A percentile compares a stretch with the other conserved stretches of the same genome.
These are phyloP conservation scores for Glycine tomentella DNA, from an alignment of 306 rosid species.

Conservation along the genomic window DNA sequence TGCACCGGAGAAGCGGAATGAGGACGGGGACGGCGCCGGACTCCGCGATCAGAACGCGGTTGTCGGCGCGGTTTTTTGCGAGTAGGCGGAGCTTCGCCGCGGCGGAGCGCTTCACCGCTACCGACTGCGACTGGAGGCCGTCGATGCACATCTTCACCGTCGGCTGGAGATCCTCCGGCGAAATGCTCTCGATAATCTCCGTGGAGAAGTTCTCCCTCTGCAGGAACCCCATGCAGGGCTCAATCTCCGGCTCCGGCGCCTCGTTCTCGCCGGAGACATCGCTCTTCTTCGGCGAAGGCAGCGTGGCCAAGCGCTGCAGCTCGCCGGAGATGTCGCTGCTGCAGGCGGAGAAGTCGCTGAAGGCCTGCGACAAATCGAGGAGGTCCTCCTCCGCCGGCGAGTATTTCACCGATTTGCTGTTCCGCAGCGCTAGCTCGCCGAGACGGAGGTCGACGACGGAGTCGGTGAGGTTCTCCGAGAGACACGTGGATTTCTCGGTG, in stretches of 20 bases:
- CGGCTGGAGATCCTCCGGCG: conserved; percentile 99
- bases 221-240: conserved; percentile 88
- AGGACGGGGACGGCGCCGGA: conserved; percentile 90
- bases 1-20: conserved; percentile 90
- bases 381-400: conserved; percentile 63
- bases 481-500: conserved; percentile 59
- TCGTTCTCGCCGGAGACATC: background rate
- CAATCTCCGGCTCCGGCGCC: conserved; percentile 54
- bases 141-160: conserved; percentile 95
- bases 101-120: conserved; percentile 87
- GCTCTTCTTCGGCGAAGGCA: conserved; percentile 63
- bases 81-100: conserved; percentile 90
- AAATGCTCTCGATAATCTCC: conserved; percentile 93
- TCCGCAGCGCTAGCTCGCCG: conserved; percentile 79
- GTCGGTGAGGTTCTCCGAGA: conserved; percentile 79
- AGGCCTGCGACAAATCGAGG: conserved; percentile 85
- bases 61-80: conserved; percentile 93
- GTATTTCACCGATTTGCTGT: conserved; percentile 50
- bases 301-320: conserved; percentile 75
- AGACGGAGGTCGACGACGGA: conserved; percentile 89
- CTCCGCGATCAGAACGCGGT: conserved; percentile 82
- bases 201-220: conserved; percentile 91
- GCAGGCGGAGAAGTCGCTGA: conserved; percentile 86
- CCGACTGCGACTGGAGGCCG: conserved; percentile 74
- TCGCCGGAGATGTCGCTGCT: conserved; percentile 97